Percentiles rank a stretch among this genome's conserved stretches.
Evolutionary conservation across 2,329 filamentous ascomycete species (phyloP).

Genomic region (Pseudogymnoascus sp.): DNA sequence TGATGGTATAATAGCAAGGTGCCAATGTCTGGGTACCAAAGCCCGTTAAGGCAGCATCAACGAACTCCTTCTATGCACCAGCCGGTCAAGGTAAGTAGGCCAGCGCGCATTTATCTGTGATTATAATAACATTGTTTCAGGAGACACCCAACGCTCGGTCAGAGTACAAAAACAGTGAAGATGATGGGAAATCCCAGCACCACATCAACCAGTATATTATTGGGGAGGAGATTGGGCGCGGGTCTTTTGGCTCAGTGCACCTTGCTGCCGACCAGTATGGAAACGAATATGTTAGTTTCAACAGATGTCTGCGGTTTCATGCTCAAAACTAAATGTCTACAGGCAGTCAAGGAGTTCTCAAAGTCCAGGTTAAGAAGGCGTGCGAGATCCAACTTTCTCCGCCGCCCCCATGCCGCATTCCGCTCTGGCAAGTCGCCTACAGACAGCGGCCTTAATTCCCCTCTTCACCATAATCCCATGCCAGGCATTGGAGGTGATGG

Average conservation of each 20-base stretch:
- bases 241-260: conserved; percentile 92
- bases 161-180: conserved; percentile 77
- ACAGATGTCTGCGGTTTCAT: not conserved
- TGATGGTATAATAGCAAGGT: not conserved
- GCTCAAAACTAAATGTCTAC: conserved; percentile 21
- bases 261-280: conserved; percentile 85
- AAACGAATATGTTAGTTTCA: conserved; percentile 73
- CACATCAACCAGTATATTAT: conserved; percentile 94
- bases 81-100: conserved; percentile 51
- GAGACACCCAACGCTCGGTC: conserved; percentile 89
- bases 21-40: conserved; percentile 44
- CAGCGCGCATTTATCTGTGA: not conserved
- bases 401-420: conserved; percentile 47
- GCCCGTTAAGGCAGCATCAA: conserved; percentile 59
- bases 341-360: conserved; percentile 98
- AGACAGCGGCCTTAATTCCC: conserved; percentile 38
- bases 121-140: conserved; percentile 36
- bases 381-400: conserved; percentile 81
- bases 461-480: conserved; percentile 47
- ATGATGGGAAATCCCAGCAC: conserved; percentile 74
- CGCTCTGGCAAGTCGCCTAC: conserved; percentile 26
- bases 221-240: conserved; percentile 90
- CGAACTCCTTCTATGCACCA: conserved; percentile 54
- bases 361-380: conserved; percentile 85
- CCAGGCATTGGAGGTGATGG: conserved; percentile 49